These are phyloP conservation scores for Russula foetens DNA, from an alignment of 768 basidiomycete species.

Conservation along the genomic window DNA sequence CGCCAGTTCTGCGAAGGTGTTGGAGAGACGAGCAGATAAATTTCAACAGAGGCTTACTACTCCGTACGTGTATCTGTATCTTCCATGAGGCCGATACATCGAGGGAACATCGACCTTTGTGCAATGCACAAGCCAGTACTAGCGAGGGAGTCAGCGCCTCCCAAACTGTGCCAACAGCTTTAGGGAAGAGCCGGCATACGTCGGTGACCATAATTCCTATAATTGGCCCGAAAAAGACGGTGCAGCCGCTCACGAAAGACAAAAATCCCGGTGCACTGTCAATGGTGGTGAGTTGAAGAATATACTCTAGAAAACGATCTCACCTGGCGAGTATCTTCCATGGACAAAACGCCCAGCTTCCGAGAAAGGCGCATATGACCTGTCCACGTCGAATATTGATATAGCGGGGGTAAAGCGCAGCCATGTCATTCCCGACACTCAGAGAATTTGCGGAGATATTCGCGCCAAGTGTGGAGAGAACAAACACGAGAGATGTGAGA, in stretches of 20 bases:
- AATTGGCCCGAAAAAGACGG: constrained; percentile 81
- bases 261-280: constrained; percentile 55
- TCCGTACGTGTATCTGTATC: constrained; percentile 69
- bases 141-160: neutral
- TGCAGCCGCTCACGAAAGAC: constrained; percentile 74
- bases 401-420: constrained; percentile 61
- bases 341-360: constrained; percentile 76
- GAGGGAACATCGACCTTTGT: constrained; percentile 72
- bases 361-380: constrained; percentile 69
- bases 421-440: constrained; percentile 77
- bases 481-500: constrained; percentile 71
- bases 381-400: constrained; percentile 76
- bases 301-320: constrained; percentile 19
- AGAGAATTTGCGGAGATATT: constrained; percentile 70
- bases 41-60: constrained; percentile 36
- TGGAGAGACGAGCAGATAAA: neutral
- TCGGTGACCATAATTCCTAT: constrained; percentile 62
- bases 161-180: neutral
- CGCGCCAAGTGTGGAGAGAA: constrained; percentile 60
- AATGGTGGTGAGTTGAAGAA: neutral
- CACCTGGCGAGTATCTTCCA: constrained; percentile 70
- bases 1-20: constrained; percentile 66
- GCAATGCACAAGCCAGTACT: constrained; percentile 76
- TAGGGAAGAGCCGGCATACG: constrained; percentile 30
- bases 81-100: constrained; percentile 73